Evolutionary conservation across 2,329 filamentous ascomycete genomes (phyloP).

Genomic region (Achaetomium macrosporum): DNA sequence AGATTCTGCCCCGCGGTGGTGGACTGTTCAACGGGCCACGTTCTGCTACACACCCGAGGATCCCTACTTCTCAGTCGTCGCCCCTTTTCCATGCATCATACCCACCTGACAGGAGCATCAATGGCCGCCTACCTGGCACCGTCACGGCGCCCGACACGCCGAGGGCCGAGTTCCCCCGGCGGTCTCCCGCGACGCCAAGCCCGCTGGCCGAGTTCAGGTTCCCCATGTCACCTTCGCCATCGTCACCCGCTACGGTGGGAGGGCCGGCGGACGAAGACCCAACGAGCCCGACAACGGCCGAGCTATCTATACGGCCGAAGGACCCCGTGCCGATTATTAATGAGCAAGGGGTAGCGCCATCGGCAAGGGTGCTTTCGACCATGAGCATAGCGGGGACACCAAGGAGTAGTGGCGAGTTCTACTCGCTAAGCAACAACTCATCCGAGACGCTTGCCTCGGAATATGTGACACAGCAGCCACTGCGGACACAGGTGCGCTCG

Average conservation of each 20-base stretch:
- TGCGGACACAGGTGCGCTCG: conserved; percentile 34
- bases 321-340: conserved; percentile 45
- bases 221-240: conserved; percentile 42
- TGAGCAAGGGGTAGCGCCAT: conserved; percentile 53
- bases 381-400: conserved; percentile 74
- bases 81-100: conserved; percentile 52
- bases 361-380: conserved; percentile 67
- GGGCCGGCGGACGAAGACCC: conserved; percentile 32
- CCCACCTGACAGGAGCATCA: conserved; percentile 42
- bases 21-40: conserved; percentile 39
- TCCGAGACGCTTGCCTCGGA: conserved; percentile 90
- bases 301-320: conserved; percentile 37
- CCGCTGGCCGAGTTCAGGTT: conserved; percentile 53
- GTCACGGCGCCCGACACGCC: conserved; percentile 44
- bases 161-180: conserved; percentile 29
- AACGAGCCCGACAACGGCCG: conserved; percentile 37
- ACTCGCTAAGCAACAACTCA: conserved; percentile 90
- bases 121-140: conserved; percentile 34
- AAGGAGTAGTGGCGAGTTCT: conserved; percentile 89
- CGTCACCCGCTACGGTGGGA: conserved; percentile 29
- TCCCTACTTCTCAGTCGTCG: conserved; percentile 40
- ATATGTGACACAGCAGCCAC: conserved; percentile 56
- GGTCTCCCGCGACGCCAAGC: conserved; percentile 37
- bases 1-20: conserved; percentile 54
- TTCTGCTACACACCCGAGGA: conserved; percentile 38